Evolutionary conservation across 2,329 filamentous ascomycete genomes (phyloP).

Genomic region (Diaporthe citri): DNA sequence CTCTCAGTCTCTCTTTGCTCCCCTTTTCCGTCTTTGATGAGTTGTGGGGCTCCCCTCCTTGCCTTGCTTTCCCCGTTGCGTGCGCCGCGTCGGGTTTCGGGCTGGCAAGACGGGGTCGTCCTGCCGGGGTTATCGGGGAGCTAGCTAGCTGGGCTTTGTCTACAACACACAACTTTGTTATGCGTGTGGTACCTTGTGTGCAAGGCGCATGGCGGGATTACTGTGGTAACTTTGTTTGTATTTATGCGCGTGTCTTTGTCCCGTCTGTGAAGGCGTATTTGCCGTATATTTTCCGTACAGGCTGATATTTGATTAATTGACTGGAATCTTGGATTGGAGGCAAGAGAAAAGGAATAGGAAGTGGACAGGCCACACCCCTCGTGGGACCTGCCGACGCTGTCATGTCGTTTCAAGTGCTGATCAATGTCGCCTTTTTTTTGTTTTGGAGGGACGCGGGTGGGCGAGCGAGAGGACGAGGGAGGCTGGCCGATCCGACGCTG

Average conservation of each 20-base stretch:
- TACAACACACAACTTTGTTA: neutral
- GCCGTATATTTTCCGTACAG: neutral
- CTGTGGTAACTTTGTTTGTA: neutral
- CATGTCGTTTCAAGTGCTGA: slow-evolving; percentile 31
- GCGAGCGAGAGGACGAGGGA: neutral
- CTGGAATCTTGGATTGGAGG: neutral
- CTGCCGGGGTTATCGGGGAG: neutral
- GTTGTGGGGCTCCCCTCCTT: slow-evolving; percentile 10
- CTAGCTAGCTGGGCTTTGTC: neutral
- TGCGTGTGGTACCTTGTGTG: neutral
- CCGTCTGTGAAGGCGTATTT: neutral
- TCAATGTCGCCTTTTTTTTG: slow-evolving; percentile 7
- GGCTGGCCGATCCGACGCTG: slow-evolving; percentile 17
- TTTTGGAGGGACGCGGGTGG: neutral
- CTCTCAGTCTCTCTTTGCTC: neutral
- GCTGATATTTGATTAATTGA: neutral
- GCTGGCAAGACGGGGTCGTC: neutral
- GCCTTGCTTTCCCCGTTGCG: neutral
- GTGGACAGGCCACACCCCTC: slow-evolving; percentile 1
- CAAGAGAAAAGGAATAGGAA: neutral
- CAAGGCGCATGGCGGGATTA: neutral
- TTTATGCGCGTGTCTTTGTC: neutral
- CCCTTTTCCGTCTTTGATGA: slow-evolving; percentile 33
- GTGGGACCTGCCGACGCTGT: neutral
- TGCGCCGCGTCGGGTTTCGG: slow-evolving; percentile 23